Evolutionary conservation across 2,329 filamentous ascomycete genomes (phyloP).

Genomic region (Epichloe amarillans): DNA sequence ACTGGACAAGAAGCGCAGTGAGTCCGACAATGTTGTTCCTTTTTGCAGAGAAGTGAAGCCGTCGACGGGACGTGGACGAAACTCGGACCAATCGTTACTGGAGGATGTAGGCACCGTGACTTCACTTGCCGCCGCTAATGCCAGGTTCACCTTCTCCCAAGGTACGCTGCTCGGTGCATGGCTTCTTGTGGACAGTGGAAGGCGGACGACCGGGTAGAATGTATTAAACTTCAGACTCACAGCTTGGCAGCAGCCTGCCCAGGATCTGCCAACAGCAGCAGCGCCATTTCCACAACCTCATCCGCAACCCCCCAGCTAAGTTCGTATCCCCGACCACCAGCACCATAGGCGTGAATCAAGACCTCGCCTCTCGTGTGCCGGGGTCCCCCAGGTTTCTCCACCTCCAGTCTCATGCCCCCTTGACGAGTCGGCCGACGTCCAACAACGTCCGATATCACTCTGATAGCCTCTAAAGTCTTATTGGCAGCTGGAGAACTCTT

Average conservation of each 20-base stretch:
- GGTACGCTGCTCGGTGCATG: no score
- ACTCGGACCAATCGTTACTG: no score
- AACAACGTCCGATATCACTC: slow-evolving; percentile 28
- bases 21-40: no score
- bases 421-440: slow-evolving; percentile 30
- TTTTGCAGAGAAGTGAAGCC: no score
- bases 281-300: slow-evolving; percentile 23
- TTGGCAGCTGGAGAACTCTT: slow-evolving; percentile 6
- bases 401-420: slow-evolving; percentile 38
- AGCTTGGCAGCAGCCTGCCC: neutral
- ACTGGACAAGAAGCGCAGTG: no score
- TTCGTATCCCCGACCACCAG: slow-evolving; percentile 45
- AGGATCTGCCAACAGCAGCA: slow-evolving; percentile 1
- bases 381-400: slow-evolving; percentile 21
- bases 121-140: no score
- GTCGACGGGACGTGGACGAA: no score
- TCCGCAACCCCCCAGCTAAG: slow-evolving; percentile 46
- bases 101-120: no score
- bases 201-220: no score
- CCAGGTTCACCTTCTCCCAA: no score
- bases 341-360: slow-evolving; percentile 42
- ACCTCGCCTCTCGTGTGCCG: neutral
- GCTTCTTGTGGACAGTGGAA: no score
- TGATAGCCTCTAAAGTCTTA: slow-evolving; percentile 11
- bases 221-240: no score